Evolutionary conservation across 495 filamentous ascomycete species (phyloP), one percentile per base, ranked within the genome.

Genomic region (Penicillium cosmopolitanum): DNA sequence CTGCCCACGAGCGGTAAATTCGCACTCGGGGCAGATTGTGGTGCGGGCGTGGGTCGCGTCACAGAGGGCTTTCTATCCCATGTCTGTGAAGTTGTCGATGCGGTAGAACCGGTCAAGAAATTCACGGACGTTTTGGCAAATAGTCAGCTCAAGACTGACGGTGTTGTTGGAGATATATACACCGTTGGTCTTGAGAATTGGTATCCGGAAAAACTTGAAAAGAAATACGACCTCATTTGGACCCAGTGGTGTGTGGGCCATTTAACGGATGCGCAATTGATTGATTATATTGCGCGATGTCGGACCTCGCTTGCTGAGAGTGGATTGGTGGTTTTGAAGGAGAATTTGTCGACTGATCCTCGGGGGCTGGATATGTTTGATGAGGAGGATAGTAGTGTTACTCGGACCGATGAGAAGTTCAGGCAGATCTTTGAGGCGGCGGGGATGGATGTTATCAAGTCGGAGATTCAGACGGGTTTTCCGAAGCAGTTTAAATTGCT

Each of bases 211-310:
- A 4, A 21, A 21, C 19, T 23, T 0, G 72, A 78, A 5, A 80
- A 76, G 25, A 73, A 70, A 46, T 89, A 90, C 61, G 82, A 76
- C 56, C 50, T 81, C 40, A 79, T 93, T 55, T 86, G 83, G 84
- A 90, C 85, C 50, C 94, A 97, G 74, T 96, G 93, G 93, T 97
- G 93, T 75, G 73, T 96, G n/a, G 91, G 92, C 15, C 89, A 97
- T 69, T 74, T 97, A 53, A 93, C 86, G n/a, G 94, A 96, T 75
- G 66, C 65, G 38, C 86, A 96, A 72, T 70, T 97, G 19, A 82
- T 86, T 19, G 78, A 69, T 13, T 96, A 88, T 58, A 72, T 97
- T 10, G 56, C 72, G 60, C 77, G 88, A 38, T 91, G 91, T 66
- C 80, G 75, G 40, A 62, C 65, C 0, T 83, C 78, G 0, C 58